A percentile compares a stretch with the other conserved stretches of the same genome.
Evolutionary conservation across 176 grass and related monocot genomes (phyloP).

Genomic region (Eleusine indica): DNA sequence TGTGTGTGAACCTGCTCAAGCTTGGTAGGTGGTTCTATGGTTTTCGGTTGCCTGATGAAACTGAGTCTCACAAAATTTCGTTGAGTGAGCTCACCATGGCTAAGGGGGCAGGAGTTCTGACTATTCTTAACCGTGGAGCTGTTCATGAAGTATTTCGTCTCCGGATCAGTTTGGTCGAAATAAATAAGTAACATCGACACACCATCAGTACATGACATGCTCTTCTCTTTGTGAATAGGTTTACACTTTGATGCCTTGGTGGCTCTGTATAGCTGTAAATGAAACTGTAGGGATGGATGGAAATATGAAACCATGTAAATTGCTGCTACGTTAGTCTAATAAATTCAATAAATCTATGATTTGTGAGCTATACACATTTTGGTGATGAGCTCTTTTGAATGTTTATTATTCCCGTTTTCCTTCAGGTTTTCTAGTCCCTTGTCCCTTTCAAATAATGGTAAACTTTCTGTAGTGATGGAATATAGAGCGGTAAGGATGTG

Average conservation of each 20-base stretch:
- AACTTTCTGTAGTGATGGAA: not conserved
- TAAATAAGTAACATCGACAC: constrained; percentile 29
- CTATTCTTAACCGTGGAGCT: constrained; percentile 74
- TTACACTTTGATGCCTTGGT: constrained; percentile 13
- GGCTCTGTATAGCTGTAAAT: constrained; percentile 38
- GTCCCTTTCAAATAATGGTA: not conserved
- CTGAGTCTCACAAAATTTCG: constrained; percentile 46
- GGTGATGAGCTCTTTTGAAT: not conserved
- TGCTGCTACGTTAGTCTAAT: not conserved
- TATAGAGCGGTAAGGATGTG: not conserved
- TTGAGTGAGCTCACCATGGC: constrained; percentile 55
- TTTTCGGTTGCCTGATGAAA: constrained; percentile 74
- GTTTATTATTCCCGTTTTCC: constrained; percentile 3
- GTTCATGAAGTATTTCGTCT: constrained; percentile 81
- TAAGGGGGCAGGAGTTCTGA: constrained; percentile 54
- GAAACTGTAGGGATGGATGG: not conserved
- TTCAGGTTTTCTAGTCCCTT: not conserved
- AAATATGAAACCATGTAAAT: constrained; percentile 23
- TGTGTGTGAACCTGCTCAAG: constrained; percentile 65
- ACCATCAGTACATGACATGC: not conserved
- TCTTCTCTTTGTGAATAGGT: constrained; percentile 43
- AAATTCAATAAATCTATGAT: constrained; percentile 12
- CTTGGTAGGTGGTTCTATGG: constrained; percentile 86
- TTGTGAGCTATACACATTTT: constrained; percentile 12
- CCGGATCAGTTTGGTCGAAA: constrained; percentile 52